Conservation (phyloP, 495 filamentous ascomycete species). For the Cercophora newfieldiana region DNA sequence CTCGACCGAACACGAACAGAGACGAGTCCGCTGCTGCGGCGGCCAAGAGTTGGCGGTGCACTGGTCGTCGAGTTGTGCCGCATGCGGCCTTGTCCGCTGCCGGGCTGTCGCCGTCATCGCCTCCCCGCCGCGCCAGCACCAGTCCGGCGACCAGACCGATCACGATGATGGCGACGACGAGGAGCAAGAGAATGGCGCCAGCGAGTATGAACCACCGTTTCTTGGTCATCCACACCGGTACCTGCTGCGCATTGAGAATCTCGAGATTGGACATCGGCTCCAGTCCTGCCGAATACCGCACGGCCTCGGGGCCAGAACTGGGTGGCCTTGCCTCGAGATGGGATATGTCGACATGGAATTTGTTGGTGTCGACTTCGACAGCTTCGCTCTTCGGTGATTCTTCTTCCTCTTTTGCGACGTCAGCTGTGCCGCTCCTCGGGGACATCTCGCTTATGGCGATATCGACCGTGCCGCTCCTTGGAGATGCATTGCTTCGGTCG, state of each 20-base stretch:
- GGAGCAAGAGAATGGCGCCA: background rate
- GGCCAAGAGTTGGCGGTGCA: constrained; percentile 13
- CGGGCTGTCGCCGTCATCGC: background rate
- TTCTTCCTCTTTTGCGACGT: background rate
- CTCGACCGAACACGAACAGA: constrained; percentile 7
- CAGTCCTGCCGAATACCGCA: background rate
- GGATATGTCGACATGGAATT: background rate
- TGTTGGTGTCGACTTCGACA: background rate
- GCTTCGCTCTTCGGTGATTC: background rate
- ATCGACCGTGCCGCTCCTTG: background rate
- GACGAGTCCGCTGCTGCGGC: background rate
- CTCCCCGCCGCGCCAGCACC: background rate
- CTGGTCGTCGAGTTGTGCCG: background rate
- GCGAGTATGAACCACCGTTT: background rate
- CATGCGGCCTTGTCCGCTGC: background rate
- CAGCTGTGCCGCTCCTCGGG: background rate
- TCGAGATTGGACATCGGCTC: constrained; percentile 9
- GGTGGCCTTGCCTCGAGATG: background rate
- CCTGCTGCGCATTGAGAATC: background rate
- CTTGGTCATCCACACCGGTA: background rate
- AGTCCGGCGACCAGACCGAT: constrained; percentile 9
- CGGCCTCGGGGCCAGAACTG: background rate
- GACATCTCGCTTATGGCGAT: background rate
- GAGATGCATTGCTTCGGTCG: background rate
- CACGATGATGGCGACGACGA: constrained; percentile 4